phyloP scores from a whole-genome alignment of 2,329 filamentous ascomycete genomes.

The Aschersonia sp. region DNA sequence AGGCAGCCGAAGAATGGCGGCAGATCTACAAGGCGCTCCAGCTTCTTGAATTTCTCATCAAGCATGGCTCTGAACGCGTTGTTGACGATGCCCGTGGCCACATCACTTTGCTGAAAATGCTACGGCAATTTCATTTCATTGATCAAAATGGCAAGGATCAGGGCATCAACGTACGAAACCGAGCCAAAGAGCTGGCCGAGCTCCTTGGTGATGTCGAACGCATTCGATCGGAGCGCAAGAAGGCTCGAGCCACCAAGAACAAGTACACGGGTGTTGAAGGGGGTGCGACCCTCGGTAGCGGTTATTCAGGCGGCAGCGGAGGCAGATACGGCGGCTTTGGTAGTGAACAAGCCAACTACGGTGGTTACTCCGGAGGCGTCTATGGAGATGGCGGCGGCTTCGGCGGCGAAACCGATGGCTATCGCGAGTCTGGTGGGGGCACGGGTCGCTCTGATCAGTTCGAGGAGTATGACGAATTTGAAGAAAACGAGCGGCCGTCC shows the following conservation, averaged over 20 bases:
- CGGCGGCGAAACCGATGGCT: slow-evolving; percentile 53
- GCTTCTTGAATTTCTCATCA: slow-evolving; percentile 91
- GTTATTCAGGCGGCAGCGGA: slow-evolving; percentile 26
- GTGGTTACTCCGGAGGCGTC: slow-evolving; percentile 56
- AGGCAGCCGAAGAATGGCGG: slow-evolving; percentile 94
- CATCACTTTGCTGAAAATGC: slow-evolving; percentile 91
- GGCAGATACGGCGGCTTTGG: slow-evolving; percentile 82
- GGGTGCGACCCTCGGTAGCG: slow-evolving; percentile 47
- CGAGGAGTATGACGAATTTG: slow-evolving; percentile 94
- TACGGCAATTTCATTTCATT: slow-evolving; percentile 96
- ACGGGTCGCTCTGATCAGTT: slow-evolving; percentile 71
- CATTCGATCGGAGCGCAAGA: slow-evolving; percentile 74
- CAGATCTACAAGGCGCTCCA: slow-evolving; percentile 99
- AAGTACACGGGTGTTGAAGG: slow-evolving; percentile 95
- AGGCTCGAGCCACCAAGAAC: slow-evolving; percentile 76
- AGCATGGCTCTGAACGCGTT: slow-evolving; percentile 93
- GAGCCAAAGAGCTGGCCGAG: slow-evolving; percentile 89
- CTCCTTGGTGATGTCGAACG: slow-evolving; percentile 85
- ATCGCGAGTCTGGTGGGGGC: slow-evolving; percentile 88
- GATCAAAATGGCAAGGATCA: slow-evolving; percentile 95
- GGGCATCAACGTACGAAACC: slow-evolving; percentile 91
- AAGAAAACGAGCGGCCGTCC: slow-evolving; percentile 49
- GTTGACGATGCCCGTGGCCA: slow-evolving; percentile 95
- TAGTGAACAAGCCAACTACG: slow-evolving; percentile 65
- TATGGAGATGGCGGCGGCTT: slow-evolving; percentile 92